Evolutionary conservation across 441 rosid species (phyloP), one percentile per base, ranked within the genome.

Genomic region (Mallotus repandus): DNA sequence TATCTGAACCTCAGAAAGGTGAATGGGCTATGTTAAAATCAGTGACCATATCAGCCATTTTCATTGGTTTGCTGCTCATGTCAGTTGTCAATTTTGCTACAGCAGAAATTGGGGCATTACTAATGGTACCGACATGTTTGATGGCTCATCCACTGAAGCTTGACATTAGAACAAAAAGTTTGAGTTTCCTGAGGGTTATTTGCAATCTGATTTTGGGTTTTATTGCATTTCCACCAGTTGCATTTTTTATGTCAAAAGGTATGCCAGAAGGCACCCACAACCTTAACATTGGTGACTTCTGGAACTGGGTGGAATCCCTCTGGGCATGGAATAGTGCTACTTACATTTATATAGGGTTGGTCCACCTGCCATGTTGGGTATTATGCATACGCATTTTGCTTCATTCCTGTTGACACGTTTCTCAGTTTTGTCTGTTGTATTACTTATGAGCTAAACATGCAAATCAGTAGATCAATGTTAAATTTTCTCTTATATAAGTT

Each of bases 241-340:
- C 87, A 19, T 93, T 83, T 68, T 87, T 88, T 60, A 8, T 86
- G 45, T 75, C 80, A 49, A 87, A 83, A 74, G 84, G 84, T 54
- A 8, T 80, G 22, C 69, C 85, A 43, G 83, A 81, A 75, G 89
- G 91, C 50, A 70, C 81, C 15, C 66, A 68, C 49, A 79, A 84
- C 78, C 50, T 80, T 69, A 61, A 80, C 35, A 73, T 86, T 43
- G 92, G 87, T 21, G 93, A 90, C 62, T 88, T 91, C 82, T 91
- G 99, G 99, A 82, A 65, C 54, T 90, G 97, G 97, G 71, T 90
- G 66, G 96, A 91, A 76, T 88, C 95, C 60, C 86, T 95, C 4
- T 87, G 95, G 97, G 86, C 84, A 22, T 95, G 99, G 98, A 90
- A 87, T 83, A 93, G 97, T 77, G 97, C 99, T 7, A 93, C 98